phyloP scores from a whole-genome alignment of 345 rosid genomes.

The Populus tremula region DNA sequence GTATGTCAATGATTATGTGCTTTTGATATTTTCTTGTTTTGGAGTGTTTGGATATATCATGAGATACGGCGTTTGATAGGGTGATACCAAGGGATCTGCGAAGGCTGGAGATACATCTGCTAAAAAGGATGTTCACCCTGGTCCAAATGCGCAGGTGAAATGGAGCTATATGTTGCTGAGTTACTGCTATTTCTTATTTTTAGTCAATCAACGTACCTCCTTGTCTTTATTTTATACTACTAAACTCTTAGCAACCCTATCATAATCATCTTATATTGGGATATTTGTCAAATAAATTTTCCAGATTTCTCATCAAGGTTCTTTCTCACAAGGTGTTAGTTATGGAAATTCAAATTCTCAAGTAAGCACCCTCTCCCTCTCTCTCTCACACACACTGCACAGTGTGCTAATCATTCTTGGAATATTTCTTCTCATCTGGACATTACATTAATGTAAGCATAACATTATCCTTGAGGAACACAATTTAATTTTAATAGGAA shows the following conservation, averaged over 20 bases:
- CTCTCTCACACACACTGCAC: background rate
- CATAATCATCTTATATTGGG: background rate
- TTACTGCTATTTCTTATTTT: background rate
- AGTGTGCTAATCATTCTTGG: no score
- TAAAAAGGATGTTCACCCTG: conserved; percentile 51
- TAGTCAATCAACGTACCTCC: background rate
- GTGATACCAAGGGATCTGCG: conserved; percentile 74
- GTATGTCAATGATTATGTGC: conserved; percentile 29
- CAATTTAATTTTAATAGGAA: background rate
- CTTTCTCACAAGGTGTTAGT: conserved; percentile 32
- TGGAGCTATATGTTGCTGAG: background rate
- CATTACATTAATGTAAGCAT: background rate
- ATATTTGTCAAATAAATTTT: conserved; percentile 9
- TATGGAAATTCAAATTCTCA: conserved; percentile 32
- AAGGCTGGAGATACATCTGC: conserved; percentile 67
- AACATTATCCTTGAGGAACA: background rate
- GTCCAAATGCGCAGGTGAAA: conserved; percentile 56
- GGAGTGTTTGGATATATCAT: background rate
- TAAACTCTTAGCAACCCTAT: background rate
- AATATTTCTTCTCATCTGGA: no score
- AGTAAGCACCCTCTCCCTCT: conserved; percentile 35
- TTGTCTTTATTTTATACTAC: background rate
- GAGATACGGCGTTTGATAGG: conserved; percentile 39
- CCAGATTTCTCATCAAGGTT: conserved; percentile 55
- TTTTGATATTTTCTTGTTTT: background rate